Evolutionary conservation across 441 rosid genomes (phyloP), one percentile per base, ranked within the genome.

Genomic region (Kokia cookei): DNA sequence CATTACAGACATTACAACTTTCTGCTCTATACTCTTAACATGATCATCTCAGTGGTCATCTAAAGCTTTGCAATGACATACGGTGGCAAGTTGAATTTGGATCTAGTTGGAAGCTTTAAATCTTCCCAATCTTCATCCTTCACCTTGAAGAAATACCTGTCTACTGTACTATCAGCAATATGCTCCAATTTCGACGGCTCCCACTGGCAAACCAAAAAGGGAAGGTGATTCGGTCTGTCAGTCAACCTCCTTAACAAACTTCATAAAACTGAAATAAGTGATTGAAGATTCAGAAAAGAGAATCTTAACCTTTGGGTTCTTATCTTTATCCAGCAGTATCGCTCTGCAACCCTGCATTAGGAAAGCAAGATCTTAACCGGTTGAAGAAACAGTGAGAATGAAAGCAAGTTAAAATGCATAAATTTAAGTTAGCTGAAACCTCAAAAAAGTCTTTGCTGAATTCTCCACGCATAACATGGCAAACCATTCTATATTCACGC

Each of bases 281-380:
- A 40, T 48, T 17, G 4, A 63, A 65, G 69, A 19, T 65, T 48
- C 60, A 13, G 27, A 10, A 6, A n/a, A 64, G 43, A 37, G 35
- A 26, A 59, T 66, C 50, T 35, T 45, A 59, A 90, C 99, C 97
- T 90, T 89, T 17, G 98, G 98, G 76, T 87, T 95, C 87, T 63
- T 93, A 80, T 93, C 99, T 82, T 95, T 95, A 65, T 95, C 99
- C 72, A 91, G 8, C 72, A 95, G 81, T 68, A 93, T 82, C 79
- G 99, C 97, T 82, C 99, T 90, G 83, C 93, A 93, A 72, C 99
- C 99, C 99, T 91, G 88, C 80, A 83, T 76, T 54, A 55, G n/a
- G 78, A 35, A 19, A 43, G 13, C 3, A 12, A 6, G 35, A 9
- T 29, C 58, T 57, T 17, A 66, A 57, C 15, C 50, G 6, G 5